Base-by-base conservation (phyloP, 495 filamentous ascomycete genomes). In the Penicillium manginii region DNA sequence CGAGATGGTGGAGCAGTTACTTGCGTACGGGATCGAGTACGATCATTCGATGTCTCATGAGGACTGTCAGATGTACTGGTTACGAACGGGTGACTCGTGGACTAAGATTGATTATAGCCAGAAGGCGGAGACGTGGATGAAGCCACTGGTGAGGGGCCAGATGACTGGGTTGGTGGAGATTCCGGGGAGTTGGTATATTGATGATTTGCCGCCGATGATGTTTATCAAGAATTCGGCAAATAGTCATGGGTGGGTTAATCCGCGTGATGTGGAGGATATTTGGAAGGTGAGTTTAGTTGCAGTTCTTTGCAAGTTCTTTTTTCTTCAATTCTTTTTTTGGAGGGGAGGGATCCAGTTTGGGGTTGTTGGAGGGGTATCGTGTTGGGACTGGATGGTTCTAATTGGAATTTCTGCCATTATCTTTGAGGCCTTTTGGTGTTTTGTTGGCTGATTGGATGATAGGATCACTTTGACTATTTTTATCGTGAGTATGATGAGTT, bases 401-500 rank as follows among this genome's bases (percentile, higher is more conserved):
- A 22, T 17, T 45, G 2, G 4, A 26, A 22, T 32, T 19, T 45
- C 18, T n/a, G n/a, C n/a, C n/a, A n/a, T n/a, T n/a, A n/a, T n/a
- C n/a, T n/a, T n/a, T n/a, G n/a, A n/a, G n/a, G n/a, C n/a, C n/a
- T n/a, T n/a, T n/a, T n/a, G n/a, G n/a, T n/a, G n/a, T n/a, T n/a
- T 21, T 54, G 40, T 12, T 4, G 47, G 33, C 47, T 51, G 33
- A 52, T n/a, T 17, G 14, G 15, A 17, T 32, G 33, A 15, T 14
- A 77, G 70, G 85, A 88, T 53, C 86, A 89, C 58, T 89, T 88
- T 54, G 86, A 88, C 62, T 89, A 87, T 66, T 86, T 87, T 59
- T 88, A 88, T 61, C 71, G 83, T 8, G 84, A 89, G 67, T 88
- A 88, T 64, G 87, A 89, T 52, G 84, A 84, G 33, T 89, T 89